Percentiles rank a stretch among this genome's conserved stretches.
Evolutionary conservation across 2,329 filamentous ascomycete species (phyloP).

Genomic region (Trichoderma atroviride): DNA sequence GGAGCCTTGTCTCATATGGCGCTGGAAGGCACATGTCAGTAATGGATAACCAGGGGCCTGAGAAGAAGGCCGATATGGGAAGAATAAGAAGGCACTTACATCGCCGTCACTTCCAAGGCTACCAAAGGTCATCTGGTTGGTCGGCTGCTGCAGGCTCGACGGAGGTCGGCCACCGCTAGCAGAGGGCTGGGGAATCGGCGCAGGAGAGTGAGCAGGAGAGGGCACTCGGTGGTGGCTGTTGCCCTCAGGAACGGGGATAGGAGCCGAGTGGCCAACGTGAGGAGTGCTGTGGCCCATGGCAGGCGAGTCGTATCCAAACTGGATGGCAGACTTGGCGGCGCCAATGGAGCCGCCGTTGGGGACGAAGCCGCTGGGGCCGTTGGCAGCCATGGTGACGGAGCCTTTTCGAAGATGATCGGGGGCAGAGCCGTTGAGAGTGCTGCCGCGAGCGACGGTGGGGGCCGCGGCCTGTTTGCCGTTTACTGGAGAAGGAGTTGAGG

Average conservation of each 20-base stretch:
- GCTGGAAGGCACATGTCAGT: conserved; percentile 47
- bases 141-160: conserved; percentile 70
- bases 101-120: conserved; percentile 79
- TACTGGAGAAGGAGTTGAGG: conserved; percentile 73
- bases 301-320: conserved; percentile 77
- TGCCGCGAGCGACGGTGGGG: conserved; percentile 66
- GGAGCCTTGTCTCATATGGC: conserved; percentile 69
- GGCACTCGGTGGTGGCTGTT: conserved; percentile 68
- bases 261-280: conserved; percentile 56
- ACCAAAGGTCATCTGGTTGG: conserved; percentile 75
- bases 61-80: conserved; percentile 24
- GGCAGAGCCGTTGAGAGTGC: conserved; percentile 67
- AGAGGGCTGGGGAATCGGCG: conserved; percentile 87
- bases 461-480: conserved; percentile 79
- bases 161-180: conserved; percentile 85
- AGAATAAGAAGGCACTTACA: conserved; percentile 56
- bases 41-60: background rate
- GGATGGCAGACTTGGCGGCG: conserved; percentile 66
- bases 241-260: conserved; percentile 60
- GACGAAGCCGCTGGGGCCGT: conserved; percentile 73
- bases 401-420: conserved; percentile 80
- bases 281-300: conserved; percentile 69
- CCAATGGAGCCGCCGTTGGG: conserved; percentile 71
- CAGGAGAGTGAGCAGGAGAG: conserved; percentile 86
- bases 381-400: conserved; percentile 88